Evolutionary conservation across 805 yeast species (phyloP), one percentile per base, ranked within the genome.

Genomic region (Wickerhamiella qilinensis): DNA sequence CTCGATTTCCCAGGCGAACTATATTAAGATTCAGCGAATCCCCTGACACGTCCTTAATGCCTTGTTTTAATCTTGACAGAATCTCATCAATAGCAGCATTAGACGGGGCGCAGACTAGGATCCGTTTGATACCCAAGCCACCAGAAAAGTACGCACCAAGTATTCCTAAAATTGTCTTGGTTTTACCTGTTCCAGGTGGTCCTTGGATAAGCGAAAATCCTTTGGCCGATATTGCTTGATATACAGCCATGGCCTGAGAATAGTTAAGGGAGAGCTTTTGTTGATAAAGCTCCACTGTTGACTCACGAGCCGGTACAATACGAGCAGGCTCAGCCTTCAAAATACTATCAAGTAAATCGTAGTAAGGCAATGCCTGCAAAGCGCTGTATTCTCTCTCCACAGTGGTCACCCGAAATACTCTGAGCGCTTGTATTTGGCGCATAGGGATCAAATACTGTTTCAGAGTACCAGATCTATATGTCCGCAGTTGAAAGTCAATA

Each of bases 131-230:
- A 2, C 34, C 38, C 1, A 35, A 35, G 3, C 36, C 62, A 4
- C 56, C 49, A 2, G 58, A 52, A 38, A 63, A 44, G 25, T 75
- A 73, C 39, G 84, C 73, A 0, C 96, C 95, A 24, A 88, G 71
- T 36, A 88, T 77, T 19, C 96, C 96, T 33, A 91, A 56, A 59
- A 93, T 91, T 0, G 99, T 91, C 55, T 88, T 93, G 1, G 99
- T 93, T 56, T 91, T 91, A 64, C 99, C 99, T 0, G 97, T 88
- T 58, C 99, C 99, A 0, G 99, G 99, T 0, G 99, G 99, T 41
- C 63, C 99, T 60, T 91, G 98, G 56, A 91, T 86, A 38, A 91
- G 64, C 0, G 93, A 77, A 53, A 91, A 84, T 0, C 98, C 99
- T 1, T 65, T 64, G 7, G 69, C 63, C 19, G 64, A 56, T 22